A percentile compares a stretch with the other conserved stretches of the same genome.
phyloP scores from a whole-genome alignment of 208 protist genomes.

The Porcisia deanei region DNA sequence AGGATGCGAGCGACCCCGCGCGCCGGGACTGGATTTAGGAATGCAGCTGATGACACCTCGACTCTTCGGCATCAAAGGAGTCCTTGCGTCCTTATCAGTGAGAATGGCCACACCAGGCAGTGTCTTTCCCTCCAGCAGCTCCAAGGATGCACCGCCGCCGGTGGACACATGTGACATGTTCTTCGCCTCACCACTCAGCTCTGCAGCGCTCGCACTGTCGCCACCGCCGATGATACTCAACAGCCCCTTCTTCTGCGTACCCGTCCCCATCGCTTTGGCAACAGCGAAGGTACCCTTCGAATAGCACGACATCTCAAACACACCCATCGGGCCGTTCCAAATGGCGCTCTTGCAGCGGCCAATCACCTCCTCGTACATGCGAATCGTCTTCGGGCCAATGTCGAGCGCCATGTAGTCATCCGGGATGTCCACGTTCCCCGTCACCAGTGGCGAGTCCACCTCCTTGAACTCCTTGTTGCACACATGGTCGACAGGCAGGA shows the following conservation, averaged over 20 bases:
- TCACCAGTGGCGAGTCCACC: constrained; percentile 68
- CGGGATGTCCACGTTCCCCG: constrained; percentile 73
- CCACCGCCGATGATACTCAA: constrained; percentile 96
- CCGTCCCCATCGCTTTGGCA: constrained; percentile 75
- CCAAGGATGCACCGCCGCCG: constrained; percentile 99
- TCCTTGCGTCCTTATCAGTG: constrained; percentile 42
- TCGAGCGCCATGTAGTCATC: constrained; percentile 95
- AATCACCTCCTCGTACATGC: constrained; percentile 84
- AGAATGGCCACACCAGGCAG: constrained; percentile 93
- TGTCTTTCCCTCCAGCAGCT: constrained; percentile 98
- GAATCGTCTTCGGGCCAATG: constrained; percentile 93
- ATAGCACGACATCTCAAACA: constrained; percentile 98
- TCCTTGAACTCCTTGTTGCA: constrained; percentile 93
- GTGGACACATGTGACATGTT: constrained; percentile 98
- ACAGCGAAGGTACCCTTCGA: constrained; percentile 92
- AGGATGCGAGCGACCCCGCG: neutral
- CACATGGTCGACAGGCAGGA: constrained; percentile 98
- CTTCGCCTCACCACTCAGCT: constrained; percentile 87
- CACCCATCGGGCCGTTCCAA: constrained; percentile 98
- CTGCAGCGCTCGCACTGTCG: constrained; percentile 96
- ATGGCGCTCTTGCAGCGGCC: constrained; percentile 92
- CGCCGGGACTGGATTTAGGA: neutral
- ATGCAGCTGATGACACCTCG: no score
- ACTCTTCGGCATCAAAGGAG: neutral
- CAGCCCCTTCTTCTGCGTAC: constrained; percentile 62